These are phyloP conservation scores for Clavispora vitiphila DNA, from an alignment of 805 yeast genomes.

Conservation along the genomic window DNA sequence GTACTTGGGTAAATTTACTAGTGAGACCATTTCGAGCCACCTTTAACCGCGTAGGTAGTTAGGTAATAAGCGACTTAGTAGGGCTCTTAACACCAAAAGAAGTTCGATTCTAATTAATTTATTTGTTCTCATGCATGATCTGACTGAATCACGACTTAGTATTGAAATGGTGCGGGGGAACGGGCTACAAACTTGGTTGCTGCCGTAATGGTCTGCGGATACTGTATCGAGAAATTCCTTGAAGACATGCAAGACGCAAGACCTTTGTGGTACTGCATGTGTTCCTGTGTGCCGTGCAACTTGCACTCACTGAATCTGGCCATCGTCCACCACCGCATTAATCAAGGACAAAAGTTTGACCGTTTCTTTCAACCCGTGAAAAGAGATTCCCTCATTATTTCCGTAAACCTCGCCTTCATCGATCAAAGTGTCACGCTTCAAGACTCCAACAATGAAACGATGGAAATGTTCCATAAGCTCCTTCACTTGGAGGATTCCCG, in stretches of 20 bases:
- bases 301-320: not conserved
- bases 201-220: too few relatives aligned
- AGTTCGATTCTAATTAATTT: too few relatives aligned
- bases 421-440: slow-evolving; percentile 51
- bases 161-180: too few relatives aligned
- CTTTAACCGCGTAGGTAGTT: too few relatives aligned
- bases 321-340: slow-evolving; percentile 7
- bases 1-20: too few relatives aligned
- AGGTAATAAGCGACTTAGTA: too few relatives aligned
- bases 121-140: not conserved
- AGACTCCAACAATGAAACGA: slow-evolving; percentile 53
- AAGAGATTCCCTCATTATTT: slow-evolving; percentile 22
- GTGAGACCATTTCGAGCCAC: too few relatives aligned
- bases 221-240: not conserved
- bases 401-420: slow-evolving; percentile 17
- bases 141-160: too few relatives aligned
- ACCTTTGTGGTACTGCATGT: not conserved
- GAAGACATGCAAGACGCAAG: too few relatives aligned
- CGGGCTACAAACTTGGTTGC: not conserved
- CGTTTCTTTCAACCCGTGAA: slow-evolving; percentile 44
- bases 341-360: slow-evolving; percentile 25
- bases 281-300: not conserved
- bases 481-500: slow-evolving; percentile 50
- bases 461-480: slow-evolving; percentile 48
- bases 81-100: too few relatives aligned